Percentiles rank a stretch among this genome's conserved stretches.
phyloP scores from a whole-genome alignment of 2,329 filamentous ascomycete genomes.

The Celoporthe dispersa region DNA sequence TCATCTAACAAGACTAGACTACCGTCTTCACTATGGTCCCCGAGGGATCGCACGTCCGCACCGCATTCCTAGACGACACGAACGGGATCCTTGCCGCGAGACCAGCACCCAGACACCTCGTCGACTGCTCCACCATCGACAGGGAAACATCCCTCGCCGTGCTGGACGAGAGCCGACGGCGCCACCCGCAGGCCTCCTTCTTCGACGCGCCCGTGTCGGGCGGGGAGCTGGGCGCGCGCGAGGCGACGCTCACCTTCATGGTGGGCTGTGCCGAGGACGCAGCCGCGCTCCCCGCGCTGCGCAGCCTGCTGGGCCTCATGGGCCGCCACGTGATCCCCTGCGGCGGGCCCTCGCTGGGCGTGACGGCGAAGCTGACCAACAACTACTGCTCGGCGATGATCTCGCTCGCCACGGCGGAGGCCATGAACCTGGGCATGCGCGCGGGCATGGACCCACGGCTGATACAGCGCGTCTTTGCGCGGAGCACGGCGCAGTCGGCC shows the following conservation, averaged over 20 bases:
- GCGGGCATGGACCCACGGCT: conserved; percentile 43
- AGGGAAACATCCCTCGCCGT: conserved; percentile 57
- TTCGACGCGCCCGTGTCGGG: conserved; percentile 41
- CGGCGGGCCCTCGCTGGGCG: conserved; percentile 57
- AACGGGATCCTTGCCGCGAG: conserved; percentile 54
- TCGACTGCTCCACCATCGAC: conserved; percentile 75
- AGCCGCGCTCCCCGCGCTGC: conserved; percentile 48
- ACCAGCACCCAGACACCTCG: conserved; percentile 56
- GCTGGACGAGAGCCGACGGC: conserved; percentile 17
- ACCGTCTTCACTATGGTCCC: conserved; percentile 69
- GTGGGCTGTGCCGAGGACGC: conserved; percentile 37
- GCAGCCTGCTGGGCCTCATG: conserved; percentile 53
- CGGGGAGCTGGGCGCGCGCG: conserved; percentile 36
- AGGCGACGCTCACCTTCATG: conserved; percentile 41
- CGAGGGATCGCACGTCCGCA: conserved; percentile 68
- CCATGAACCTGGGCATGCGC: conserved; percentile 64
- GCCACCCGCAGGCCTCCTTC: conserved; percentile 32
- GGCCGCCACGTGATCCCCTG: conserved; percentile 59
- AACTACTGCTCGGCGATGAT: conserved; percentile 65
- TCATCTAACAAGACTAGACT: conserved; percentile 47
- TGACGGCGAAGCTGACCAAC: conserved; percentile 64
- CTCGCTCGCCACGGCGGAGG: conserved; percentile 61
- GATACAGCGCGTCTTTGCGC: conserved; percentile 50
- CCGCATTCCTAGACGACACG: conserved; percentile 53
- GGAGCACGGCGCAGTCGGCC: conserved; percentile 38